A percentile compares a stretch with the other conserved stretches of the same genome.
Evolutionary conservation across 495 filamentous ascomycete genomes (phyloP).

Genomic region (Corynascus novoguineensis): DNA sequence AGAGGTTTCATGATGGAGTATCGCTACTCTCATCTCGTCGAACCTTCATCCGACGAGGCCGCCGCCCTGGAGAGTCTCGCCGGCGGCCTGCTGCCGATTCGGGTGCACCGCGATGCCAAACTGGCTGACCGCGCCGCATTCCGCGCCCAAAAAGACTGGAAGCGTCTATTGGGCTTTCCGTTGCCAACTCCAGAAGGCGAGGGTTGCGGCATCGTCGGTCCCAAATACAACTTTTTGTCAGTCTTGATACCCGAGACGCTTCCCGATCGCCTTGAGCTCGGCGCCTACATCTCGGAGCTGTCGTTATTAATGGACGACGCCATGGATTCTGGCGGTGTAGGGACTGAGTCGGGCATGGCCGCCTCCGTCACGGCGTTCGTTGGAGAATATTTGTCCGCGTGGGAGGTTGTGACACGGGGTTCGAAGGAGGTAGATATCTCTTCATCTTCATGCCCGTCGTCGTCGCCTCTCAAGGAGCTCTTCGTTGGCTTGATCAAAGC

Average conservation of each 20-base stretch:
- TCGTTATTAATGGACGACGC: not conserved
- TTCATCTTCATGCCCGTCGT: too few relatives aligned
- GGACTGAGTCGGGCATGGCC: not conserved
- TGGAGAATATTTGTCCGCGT: not conserved
- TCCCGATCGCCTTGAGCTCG: constrained; percentile 7
- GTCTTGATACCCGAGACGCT: not conserved
- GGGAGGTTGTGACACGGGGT: not conserved
- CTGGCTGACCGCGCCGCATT: constrained; percentile 8
- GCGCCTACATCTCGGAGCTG: constrained; percentile 3
- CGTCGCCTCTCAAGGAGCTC: not conserved
- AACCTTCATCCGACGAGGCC: constrained; percentile 3
- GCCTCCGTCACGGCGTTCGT: not conserved
- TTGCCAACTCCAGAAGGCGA: too few relatives aligned
- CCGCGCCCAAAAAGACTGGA: constrained; percentile 15
- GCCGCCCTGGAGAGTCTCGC: not conserved
- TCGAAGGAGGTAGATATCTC: not conserved
- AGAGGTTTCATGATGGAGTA: not conserved
- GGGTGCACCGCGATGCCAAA: not conserved
- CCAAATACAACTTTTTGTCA: not conserved
- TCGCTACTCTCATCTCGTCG: not conserved
- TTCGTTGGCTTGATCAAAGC: not conserved
- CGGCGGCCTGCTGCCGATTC: constrained; percentile 2
- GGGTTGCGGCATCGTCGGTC: not conserved
- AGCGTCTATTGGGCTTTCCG: not conserved
- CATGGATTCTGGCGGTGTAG: too few relatives aligned